phyloP scores from a whole-genome alignment of 2,329 filamentous ascomycete species.

The Xylaria sp. region DNA sequence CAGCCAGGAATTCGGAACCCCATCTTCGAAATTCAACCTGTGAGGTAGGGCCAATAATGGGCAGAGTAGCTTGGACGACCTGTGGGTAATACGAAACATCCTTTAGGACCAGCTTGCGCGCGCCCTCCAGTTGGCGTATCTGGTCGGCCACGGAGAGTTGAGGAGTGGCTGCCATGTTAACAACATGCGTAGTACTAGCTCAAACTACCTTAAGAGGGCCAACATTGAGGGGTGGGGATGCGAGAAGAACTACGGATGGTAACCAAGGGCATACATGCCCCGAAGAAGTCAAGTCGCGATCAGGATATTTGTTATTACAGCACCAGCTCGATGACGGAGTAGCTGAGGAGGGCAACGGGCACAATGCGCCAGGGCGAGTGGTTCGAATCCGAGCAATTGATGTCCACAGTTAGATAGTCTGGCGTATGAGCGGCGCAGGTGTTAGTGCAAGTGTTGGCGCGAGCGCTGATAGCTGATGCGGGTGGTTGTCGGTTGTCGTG shows the following conservation, averaged over 20 bases:
- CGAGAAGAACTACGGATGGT: constrained; percentile 26
- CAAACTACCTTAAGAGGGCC: constrained; percentile 25
- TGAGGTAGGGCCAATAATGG: constrained; percentile 81
- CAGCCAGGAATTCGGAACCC: constrained; percentile 94
- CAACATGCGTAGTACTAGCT: constrained; percentile 24
- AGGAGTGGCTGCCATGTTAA: constrained; percentile 65
- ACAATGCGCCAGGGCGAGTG: constrained; percentile 16
- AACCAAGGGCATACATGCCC: constrained; percentile 23
- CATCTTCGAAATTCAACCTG: constrained; percentile 88
- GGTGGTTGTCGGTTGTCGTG: constrained; percentile 3
- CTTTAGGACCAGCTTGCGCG: constrained; percentile 86
- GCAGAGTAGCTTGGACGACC: constrained; percentile 92
- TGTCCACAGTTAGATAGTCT: neutral
- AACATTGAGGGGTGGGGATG: constrained; percentile 7
- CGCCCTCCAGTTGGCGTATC: constrained; percentile 87
- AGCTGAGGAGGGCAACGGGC: neutral
- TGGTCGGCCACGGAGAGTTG: constrained; percentile 69
- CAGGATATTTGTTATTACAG: neutral
- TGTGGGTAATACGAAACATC: constrained; percentile 90
- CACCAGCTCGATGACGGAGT: neutral
- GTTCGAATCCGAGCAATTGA: constrained; percentile 16
- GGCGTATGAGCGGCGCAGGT: neutral
- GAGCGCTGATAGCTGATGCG: neutral
- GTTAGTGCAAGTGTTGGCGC: neutral
- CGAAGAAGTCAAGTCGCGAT: constrained; percentile 1